Evolutionary conservation across 2,329 filamentous ascomycete genomes (phyloP).

Genomic region (Trichoderma asperellum): DNA sequence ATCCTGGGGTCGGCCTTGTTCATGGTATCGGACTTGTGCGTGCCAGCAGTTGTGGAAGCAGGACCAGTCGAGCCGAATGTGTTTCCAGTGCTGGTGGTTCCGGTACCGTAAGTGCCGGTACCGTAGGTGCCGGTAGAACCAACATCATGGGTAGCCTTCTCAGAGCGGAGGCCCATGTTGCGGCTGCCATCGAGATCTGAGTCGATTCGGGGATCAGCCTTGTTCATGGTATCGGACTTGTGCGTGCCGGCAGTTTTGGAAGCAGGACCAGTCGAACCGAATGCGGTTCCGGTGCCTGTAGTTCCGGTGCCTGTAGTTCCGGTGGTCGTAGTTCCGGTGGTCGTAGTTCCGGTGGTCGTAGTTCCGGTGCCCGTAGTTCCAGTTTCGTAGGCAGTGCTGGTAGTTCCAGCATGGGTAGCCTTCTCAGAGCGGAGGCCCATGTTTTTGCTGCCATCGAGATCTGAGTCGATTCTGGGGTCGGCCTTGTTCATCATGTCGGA

Average conservation of each 20-base stretch:
- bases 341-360: too few relatives aligned
- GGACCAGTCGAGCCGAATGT: slow-evolving; percentile 21
- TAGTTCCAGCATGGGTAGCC: slow-evolving; percentile 16
- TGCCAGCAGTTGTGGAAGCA: slow-evolving; percentile 42
- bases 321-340: not conserved
- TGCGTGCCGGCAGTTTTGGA: slow-evolving; percentile 49
- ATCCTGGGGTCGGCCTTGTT: slow-evolving; percentile 59
- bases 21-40: slow-evolving; percentile 49
- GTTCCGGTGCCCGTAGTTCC: too few relatives aligned
- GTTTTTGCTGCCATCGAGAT: slow-evolving; percentile 48
- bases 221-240: slow-evolving; percentile 51
- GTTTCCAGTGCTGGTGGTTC: not conserved
- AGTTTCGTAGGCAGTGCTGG: slow-evolving; percentile 30
- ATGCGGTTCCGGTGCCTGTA: not conserved
- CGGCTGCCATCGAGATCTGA: slow-evolving; percentile 51
- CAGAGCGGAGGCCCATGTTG: slow-evolving; percentile 34
- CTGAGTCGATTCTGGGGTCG: slow-evolving; percentile 59
- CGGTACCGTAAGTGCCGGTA: not conserved
- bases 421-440: slow-evolving; percentile 33
- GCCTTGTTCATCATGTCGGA: slow-evolving; percentile 53
- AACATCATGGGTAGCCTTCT: slow-evolving; percentile 19
- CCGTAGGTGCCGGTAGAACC: slow-evolving; percentile 3
- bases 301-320: not conserved
- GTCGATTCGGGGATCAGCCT: slow-evolving; percentile 57
- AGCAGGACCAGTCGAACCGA: slow-evolving; percentile 28